phyloP scores from a whole-genome alignment of 331 rosid genomes.

The Ulmus americana region DNA sequence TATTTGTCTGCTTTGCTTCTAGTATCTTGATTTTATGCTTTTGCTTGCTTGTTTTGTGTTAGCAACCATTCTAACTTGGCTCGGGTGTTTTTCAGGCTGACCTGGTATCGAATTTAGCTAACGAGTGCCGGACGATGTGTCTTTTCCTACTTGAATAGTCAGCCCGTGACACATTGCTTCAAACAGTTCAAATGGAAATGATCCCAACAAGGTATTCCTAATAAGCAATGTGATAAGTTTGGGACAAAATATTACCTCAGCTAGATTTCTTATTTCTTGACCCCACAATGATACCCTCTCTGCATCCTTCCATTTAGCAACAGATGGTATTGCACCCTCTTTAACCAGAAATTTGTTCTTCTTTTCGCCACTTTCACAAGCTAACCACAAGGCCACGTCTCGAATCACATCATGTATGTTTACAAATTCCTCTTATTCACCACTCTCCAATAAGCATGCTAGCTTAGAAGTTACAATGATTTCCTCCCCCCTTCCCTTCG shows the following conservation, averaged over 20 bases:
- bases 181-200: slow-evolving; percentile 1
- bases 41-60: too few species aligned
- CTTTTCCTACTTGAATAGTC: too few species aligned
- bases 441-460: slow-evolving; percentile 21
- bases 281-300: slow-evolving; percentile 20
- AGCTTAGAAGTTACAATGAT: slow-evolving; percentile 9
- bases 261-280: neutral
- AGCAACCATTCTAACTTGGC: too few species aligned
- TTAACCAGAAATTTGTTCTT: slow-evolving; percentile 7
- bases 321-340: neutral
- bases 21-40: too few species aligned
- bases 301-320: slow-evolving; percentile 11
- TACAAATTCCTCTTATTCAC: neutral
- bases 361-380: slow-evolving; percentile 13
- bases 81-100: too few species aligned
- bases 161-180: neutral
- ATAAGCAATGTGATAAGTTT: slow-evolving; percentile 10
- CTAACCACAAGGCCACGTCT: slow-evolving; percentile 30
- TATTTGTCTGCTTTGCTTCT: too few species aligned
- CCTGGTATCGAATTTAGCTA: too few species aligned
- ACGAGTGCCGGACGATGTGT: too few species aligned
- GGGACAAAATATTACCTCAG: neutral
- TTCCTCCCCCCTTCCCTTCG: slow-evolving; percentile 14
- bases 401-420: slow-evolving; percentile 33
- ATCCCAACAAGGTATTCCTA: neutral